Conservation (phyloP, 2,329 filamentous ascomycete species). For the Aureobasidium sp. region DNA sequence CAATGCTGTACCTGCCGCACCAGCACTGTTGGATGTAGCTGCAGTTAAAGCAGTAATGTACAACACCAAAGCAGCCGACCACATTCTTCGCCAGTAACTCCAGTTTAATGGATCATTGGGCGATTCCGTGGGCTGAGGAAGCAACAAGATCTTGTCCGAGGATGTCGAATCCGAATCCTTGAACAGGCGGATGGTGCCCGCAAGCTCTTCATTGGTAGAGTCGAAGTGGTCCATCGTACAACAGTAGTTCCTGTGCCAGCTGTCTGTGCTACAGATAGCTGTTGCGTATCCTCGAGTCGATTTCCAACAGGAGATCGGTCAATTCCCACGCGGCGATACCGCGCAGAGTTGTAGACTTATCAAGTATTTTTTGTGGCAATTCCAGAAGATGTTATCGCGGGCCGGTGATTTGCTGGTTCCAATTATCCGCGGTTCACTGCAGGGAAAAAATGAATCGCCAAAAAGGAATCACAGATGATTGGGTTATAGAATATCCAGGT, state of each 20-base stretch:
- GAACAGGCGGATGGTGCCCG: conserved; percentile 13
- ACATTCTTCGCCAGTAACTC: conserved; percentile 24
- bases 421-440: neutral
- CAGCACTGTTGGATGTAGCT: conserved; percentile 49
- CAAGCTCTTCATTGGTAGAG: conserved; percentile 2
- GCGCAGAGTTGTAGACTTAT: neutral
- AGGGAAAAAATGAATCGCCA: neutral
- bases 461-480: neutral
- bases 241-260: neutral
- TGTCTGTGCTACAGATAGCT: neutral
- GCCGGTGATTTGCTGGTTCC: conserved; percentile 1
- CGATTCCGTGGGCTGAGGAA: conserved; percentile 41
- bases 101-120: conserved; percentile 28
- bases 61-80: conserved; percentile 40
- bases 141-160: conserved; percentile 40
- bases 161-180: conserved; percentile 20
- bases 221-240: neutral
- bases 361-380: neutral
- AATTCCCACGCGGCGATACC: neutral
- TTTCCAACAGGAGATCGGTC: neutral
- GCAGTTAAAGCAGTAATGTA: conserved; percentile 49
- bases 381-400: conserved; percentile 9
- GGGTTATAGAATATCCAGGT: neutral
- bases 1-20: conserved; percentile 44
- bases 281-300: neutral